phyloP scores from a whole-genome alignment of 108 stramenopile species.

The Aureococcus anophagefferens region DNA sequence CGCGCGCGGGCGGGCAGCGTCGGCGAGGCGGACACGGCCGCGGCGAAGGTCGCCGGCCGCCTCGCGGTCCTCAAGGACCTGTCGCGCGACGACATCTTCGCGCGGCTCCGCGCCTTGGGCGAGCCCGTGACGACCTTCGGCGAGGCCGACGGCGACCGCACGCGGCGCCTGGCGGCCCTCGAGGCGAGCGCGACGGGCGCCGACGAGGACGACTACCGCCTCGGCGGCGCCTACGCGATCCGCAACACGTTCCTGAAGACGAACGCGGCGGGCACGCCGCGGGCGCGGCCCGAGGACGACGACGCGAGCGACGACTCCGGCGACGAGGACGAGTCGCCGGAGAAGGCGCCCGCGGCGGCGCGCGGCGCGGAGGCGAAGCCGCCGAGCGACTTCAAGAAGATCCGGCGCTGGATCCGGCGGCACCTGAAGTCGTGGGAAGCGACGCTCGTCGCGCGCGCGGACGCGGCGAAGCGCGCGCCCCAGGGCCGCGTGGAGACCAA shows the following conservation, averaged over 20 bases:
- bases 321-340: conserved; percentile 28
- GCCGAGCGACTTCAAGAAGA: conserved; percentile 44
- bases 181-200: not conserved
- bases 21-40: not conserved
- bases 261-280: not conserved
- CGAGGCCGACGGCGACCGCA: not conserved
- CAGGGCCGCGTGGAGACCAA: conserved; percentile 75
- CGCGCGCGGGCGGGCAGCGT: not conserved
- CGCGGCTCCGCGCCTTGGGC: not conserved
- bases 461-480: conserved; percentile 45
- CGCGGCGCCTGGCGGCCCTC: not conserved
- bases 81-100: not conserved
- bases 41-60: not conserved
- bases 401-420: conserved; percentile 69
- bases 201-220: not conserved
- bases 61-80: not conserved
- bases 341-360: no score
- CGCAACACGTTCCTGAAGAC: not conserved
- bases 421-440: conserved; percentile 77
- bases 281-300: not conserved
- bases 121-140: not conserved
- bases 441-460: conserved; percentile 57
- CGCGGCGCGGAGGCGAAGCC: no score
- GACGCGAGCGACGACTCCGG: conserved; percentile 25
- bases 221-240: not conserved